Base-by-base conservation (phyloP, 441 rosid species). In the California macrophylla region DNA sequence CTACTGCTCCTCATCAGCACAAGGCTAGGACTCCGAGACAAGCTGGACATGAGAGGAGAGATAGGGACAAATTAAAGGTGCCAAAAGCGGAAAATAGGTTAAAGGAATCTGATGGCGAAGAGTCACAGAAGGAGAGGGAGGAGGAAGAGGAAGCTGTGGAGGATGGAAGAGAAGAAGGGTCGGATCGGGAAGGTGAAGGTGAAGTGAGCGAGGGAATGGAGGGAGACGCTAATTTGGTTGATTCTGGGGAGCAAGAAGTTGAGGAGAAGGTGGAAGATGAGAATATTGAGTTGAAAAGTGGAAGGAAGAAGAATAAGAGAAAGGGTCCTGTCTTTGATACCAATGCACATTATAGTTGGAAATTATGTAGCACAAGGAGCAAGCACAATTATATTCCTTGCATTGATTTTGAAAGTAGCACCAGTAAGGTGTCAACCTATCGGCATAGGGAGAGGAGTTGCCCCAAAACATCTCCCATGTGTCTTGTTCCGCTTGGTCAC, bases 321-420 rank as follows among this genome's bases (percentile, higher is more conserved):
- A 93, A 85, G 80, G 97, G 98, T 81, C 95, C 92, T 0, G 83
- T 91, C 15, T 93, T 93, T 72, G 91, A 93, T 84, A 89, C 96
- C 0, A 91, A 89, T 69, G 88, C 86, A 25, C 91, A 72, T 78
- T 91, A 87, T 73, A 84, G 73, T 79, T 94, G 98, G 98, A 91
- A 83, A 75, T 66, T 87, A 70, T 94, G 98, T 69, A 84, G 78
- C 82, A 84, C 90, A 67, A 90, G 87, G 83, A 91, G 96, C 86
- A 94, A 91, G 82, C 88, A 89, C 70, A 91, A 91, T 80, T 94
- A 90, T 79, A 92, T 94, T 81, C 98, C 98, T 69, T 94, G 97
- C 81, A 87, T 91, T 54, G 98, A 94, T 79, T 80, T 82, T 70
- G 96, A 91, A 66, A 84, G 88, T 71, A 71, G 82, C 47, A 72